phyloP scores from a whole-genome alignment of 2,329 filamentous ascomycete species.

The Trichoderma atrobrunneum region DNA sequence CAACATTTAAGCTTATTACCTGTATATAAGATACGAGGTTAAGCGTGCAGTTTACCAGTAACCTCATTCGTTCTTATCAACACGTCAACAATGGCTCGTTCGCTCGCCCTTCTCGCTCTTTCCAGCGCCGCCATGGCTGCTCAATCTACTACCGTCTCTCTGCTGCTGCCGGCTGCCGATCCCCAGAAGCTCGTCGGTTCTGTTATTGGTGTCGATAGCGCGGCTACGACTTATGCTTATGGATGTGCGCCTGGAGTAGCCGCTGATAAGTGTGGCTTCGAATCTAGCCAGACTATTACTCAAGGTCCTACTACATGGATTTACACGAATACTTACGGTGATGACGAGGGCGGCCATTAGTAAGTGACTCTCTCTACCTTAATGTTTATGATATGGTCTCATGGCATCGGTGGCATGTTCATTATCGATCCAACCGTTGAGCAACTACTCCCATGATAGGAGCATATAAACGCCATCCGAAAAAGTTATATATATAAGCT shows the following conservation, averaged over 20 bases:
- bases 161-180: constrained; percentile 30
- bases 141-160: constrained; percentile 27
- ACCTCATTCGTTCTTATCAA: not conserved
- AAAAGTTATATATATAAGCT: not conserved
- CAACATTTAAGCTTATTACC: not conserved
- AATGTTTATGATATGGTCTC: not conserved
- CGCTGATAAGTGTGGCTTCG: not conserved
- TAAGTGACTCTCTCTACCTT: not conserved
- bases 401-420: not conserved
- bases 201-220: not conserved
- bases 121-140: constrained; percentile 27
- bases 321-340: not conserved
- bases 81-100: constrained; percentile 20
- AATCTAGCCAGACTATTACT: constrained; percentile 24
- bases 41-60: not conserved
- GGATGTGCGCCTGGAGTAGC: constrained; percentile 25
- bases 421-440: not conserved
- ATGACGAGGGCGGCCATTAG: not conserved
- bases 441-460: not conserved
- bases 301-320: constrained; percentile 30
- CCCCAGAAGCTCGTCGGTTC: constrained; percentile 22
- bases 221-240: constrained; percentile 32
- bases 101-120: constrained; percentile 28
- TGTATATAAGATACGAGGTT: not conserved
- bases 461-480: not conserved